Base-by-base conservation (phyloP, 495 filamentous ascomycete genomes). In the Trichocladium uniseriatum region DNA sequence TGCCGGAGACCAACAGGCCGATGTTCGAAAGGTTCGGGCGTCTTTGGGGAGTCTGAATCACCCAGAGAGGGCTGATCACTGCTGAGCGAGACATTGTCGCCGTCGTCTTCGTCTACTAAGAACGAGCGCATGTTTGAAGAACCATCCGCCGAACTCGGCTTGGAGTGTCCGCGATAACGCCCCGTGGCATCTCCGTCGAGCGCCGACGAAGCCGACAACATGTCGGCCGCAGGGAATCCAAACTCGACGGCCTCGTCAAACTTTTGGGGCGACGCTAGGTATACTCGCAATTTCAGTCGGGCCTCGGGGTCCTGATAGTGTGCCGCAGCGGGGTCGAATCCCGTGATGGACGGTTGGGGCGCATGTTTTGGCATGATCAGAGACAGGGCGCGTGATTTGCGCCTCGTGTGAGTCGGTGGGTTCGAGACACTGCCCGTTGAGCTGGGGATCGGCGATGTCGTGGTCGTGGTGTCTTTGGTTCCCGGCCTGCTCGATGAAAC, bases 221-320 rank as follows among this genome's bases (percentile, higher is more conserved):
- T 59, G 32, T 74, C 67, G 27, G 67, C 76, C 15, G 86, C 81
- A 0, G 89, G 89, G 54, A 96, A 95, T 5, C 91, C 90, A 67
- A 92, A 95, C 60, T 92, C 87, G 45, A 95, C 77, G 1, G 87
- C 89, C 69, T 96, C 90, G 58, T 97, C 92, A 51, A 96, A 95
- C 61, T 94, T 95, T 53, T 95, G 87, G 8, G 89, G 86, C 2
- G 91, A 96, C 15, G 86, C 84, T 3, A 94, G 75, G 54, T 89
- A 94, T n/a, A 89, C 81, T 3, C 88, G 82, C 11, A 96, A 69
- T 61, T 91, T 94, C 41, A 90, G 67, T 32, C 91, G 79, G 32
- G 89, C 87, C 61, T 95, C 87, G 0, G 89, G 89, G 52, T 97
- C 89, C 63, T 86, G 87, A 57, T 95, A 95, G 63, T 95, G 83